Base-by-base conservation (phyloP, 2,329 filamentous ascomycete species). In the Phoma sp. region DNA sequence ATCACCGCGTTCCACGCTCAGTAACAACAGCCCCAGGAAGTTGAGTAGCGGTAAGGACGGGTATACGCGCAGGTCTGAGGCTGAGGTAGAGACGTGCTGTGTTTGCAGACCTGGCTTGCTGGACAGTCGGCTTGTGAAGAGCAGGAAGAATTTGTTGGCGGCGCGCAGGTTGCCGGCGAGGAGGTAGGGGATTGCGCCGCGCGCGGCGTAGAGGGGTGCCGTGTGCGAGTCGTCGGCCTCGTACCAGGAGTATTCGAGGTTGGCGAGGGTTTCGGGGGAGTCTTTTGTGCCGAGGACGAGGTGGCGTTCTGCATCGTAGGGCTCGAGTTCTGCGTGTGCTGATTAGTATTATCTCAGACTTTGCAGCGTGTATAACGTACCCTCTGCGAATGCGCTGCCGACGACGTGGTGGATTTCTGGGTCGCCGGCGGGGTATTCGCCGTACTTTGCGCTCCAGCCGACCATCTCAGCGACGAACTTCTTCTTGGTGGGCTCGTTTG, bases 221-320 rank as follows among this genome's bases (percentile, higher is more conserved):
- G 90, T 92, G 73, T 96, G 92, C 2, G 91, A 86, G 46, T 93
- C 91, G 76, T 96, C 91, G 68, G 92, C 86, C 57, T 84, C 87
- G 81, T 98, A 99, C 95, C 95, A 99, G 43, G 87, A 83, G 75
- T 96, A 98, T 76, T 98, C 92, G 77, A 98, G 84, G 64, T 86
- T 86, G 42, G 88, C 87, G 47, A 99, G 84, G 10, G 90, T 83
- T 64, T 92, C 87, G 30, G 93, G 84, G 0, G 92, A 96, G 75
- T 96, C 92, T 65, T 89, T 90, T 9, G 92, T 98, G 56, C 95
- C 96, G 32, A 97, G 83, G 42, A 93, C 77, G 49, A 99, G 83
- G 76, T 99, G 95, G 65, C 87, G 85, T 77, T 99, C 96, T 12
- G 96, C 95, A 55, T 97, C 93, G 80, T 96, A 96, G 21, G 89